Base-by-base conservation (phyloP, 768 basidiomycete genomes). In the Trametes elegans region DNA sequence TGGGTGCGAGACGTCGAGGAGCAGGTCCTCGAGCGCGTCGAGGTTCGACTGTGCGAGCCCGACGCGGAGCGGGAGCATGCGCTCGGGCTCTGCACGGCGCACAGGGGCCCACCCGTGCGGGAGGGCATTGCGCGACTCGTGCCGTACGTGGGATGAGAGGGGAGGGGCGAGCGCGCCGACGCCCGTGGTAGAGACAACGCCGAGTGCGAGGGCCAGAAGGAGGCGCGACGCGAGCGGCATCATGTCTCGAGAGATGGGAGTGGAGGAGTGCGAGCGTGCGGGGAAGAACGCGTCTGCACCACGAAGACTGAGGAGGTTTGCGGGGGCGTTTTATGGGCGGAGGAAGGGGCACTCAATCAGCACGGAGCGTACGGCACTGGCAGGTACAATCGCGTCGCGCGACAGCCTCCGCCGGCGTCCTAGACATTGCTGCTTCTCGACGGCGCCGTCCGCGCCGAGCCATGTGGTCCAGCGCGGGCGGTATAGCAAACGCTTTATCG, bases 1-100 rank as follows among this genome's bases (percentile, higher is more conserved):
- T 2, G 81, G 80, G 53, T 81, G 75, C 3, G 81, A 77, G 16
- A 82, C 76, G 24, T 73, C 74, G 59, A 74, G 64, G 19, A 83
- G 73, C 50, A 74, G 67, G 7, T 73, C 71, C 57, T 79, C 78
- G 41, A 82, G 62, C 0, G 69, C 67, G 32, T 77, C 66, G 42
- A 79, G 65, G 54, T 82, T 78, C 43, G 65, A 64, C 61, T 82
- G 81, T 16, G 70, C 62, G 23, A 83, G 72, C 26, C 76, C 80
- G 48, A 82, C 73, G 28, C 77, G 75, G 62, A 82, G 70, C 9
- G 79, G 77, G 11, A 83, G 65, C 36, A 74, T 43, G 10, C 64
- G 61, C 13, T 70, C 61, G n/a, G 72, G 50, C 7, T 71, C 66
- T 24, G 74, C 71, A 26, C 73, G 68, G 31, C 75, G 71, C 34